Base-by-base conservation (phyloP, 257 asterid genomes). In the Galeopsis tetrahit region DNA sequence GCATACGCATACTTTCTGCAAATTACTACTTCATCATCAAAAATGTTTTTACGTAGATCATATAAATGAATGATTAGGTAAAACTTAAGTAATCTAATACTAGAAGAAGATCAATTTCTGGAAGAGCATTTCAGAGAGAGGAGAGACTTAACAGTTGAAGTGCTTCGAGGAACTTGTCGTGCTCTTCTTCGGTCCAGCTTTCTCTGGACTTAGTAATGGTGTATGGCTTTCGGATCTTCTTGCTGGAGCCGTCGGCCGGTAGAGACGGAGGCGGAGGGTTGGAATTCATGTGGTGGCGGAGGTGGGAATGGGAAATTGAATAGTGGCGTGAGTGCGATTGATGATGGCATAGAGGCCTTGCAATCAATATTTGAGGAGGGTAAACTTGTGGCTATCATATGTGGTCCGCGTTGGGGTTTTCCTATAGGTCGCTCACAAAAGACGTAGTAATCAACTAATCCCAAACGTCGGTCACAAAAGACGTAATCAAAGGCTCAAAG, bases 171-270 rank as follows among this genome's bases (percentile, higher is more conserved):
- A 91, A 91, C 82, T 91, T 91, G 81, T 91, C 96, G 74, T 91
- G 97, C 79, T 91, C 97, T 78, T 91, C 97, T 17, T 89, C 97
- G 1, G 90, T 87, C 97, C 97, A 91, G 82, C 96, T 91, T 76
- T 91, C 95, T 68, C 97, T 83, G 64, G 96, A 91, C 88, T 91
- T 91, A 60, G 94, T 87, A 56, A 91, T 91, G 77, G 97, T 91
- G 87, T 91, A 91, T 2, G 97, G 96, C 73, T 91, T 91, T 1
- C 97, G 77, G 58, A 89, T 72, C 80, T 89, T 91, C 89, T 91
- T 91, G 17, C 83, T 80, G 7, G 87, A 84, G 11, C 69, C 79
- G 61, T 85, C 88, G 64, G 17, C 68, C 68, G 57, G 63, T 2
- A 72, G 80, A 28, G 83, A 76, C 7, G 58, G 81, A 44, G 82